phyloP scores from a whole-genome alignment of 352 stramenopile species.

The Stramenopiles sp. region DNA sequence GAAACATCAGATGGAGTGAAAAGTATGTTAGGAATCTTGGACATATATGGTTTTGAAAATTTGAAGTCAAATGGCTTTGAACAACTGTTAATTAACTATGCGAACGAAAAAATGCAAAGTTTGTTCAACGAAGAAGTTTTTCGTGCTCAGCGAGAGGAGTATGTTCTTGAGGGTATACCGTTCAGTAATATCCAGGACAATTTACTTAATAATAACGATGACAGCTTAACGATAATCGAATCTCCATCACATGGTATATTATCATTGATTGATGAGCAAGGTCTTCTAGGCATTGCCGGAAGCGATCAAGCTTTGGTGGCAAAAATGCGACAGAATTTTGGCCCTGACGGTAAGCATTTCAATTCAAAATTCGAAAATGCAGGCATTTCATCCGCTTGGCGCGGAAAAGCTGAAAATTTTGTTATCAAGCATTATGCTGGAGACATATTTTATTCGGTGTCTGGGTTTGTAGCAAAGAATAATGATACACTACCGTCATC shows the following conservation, averaged over 20 bases:
- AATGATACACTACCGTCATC: slow-evolving; percentile 41
- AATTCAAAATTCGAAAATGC: slow-evolving; percentile 36
- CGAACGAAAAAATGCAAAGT: slow-evolving; percentile 46
- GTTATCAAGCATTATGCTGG: slow-evolving; percentile 54
- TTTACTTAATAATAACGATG: slow-evolving; percentile 8
- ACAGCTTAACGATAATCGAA: slow-evolving; percentile 39
- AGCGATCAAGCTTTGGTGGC: slow-evolving; percentile 24
- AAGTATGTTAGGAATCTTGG: slow-evolving; percentile 54
- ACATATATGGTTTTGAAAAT: slow-evolving; percentile 61
- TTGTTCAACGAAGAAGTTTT: slow-evolving; percentile 32
- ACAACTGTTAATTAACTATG: slow-evolving; percentile 57
- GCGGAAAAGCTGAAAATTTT: slow-evolving; percentile 36
- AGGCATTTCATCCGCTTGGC: slow-evolving; percentile 28
- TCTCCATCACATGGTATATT: slow-evolving; percentile 28
- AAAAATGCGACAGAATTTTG: slow-evolving; percentile 36
- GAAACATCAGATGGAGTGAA: slow-evolving; percentile 57
- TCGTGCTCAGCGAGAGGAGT: slow-evolving; percentile 25
- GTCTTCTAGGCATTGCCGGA: slow-evolving; percentile 14
- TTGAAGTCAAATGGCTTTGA: slow-evolving; percentile 58
- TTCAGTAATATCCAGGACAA: slow-evolving; percentile 36
- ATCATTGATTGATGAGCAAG: slow-evolving; percentile 17
- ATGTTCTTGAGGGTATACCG: slow-evolving; percentile 18
- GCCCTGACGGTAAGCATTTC: slow-evolving; percentile 30
- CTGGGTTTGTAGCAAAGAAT: slow-evolving; percentile 63
- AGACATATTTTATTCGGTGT: slow-evolving; percentile 46